Conservation (phyloP, 2,329 filamentous ascomycete species). For the Aspergillus udagawae region DNA sequence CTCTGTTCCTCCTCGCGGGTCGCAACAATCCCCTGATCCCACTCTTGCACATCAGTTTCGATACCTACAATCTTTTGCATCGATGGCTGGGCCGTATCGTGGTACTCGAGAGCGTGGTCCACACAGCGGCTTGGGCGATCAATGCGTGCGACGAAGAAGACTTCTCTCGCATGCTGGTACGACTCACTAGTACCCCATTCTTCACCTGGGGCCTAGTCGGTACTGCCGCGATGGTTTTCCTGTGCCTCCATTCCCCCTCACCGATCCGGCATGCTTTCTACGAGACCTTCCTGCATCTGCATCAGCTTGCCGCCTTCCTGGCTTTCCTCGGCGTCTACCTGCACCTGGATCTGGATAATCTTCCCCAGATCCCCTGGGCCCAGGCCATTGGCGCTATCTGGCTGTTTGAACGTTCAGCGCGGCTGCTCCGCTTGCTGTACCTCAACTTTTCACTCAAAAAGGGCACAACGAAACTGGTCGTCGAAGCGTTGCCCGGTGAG, state of each 20-base stretch:
- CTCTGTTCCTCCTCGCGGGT: slow-evolving; percentile 80
- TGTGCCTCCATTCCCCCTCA: slow-evolving; percentile 43
- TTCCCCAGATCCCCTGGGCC: slow-evolving; percentile 41
- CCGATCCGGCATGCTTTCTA: slow-evolving; percentile 45
- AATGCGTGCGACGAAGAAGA: slow-evolving; percentile 52
- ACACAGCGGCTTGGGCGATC: slow-evolving; percentile 72
- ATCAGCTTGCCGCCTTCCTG: slow-evolving; percentile 43
- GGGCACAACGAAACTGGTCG: slow-evolving; percentile 49
- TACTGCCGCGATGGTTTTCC: slow-evolving; percentile 36
- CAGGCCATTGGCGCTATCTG: slow-evolving; percentile 36
- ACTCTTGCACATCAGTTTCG: slow-evolving; percentile 82
- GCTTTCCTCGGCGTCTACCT: slow-evolving; percentile 43
- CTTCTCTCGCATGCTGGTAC: slow-evolving; percentile 29
- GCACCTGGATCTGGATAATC: slow-evolving; percentile 39
- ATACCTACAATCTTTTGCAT: slow-evolving; percentile 90
- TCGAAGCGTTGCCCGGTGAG: slow-evolving; percentile 58
- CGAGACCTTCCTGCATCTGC: slow-evolving; percentile 46
- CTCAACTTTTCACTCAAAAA: slow-evolving; percentile 51
- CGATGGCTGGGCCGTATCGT: slow-evolving; percentile 77
- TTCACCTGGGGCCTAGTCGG: slow-evolving; percentile 46
- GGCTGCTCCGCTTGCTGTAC: slow-evolving; percentile 48
- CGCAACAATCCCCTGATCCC: slow-evolving; percentile 90
- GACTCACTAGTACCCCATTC: slow-evolving; percentile 36
- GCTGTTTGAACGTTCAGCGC: slow-evolving; percentile 42
- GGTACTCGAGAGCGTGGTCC: slow-evolving; percentile 65